A percentile compares a stretch with the other conserved stretches of the same genome.
Conservation (phyloP, 306 rosid genomes). For the Vigna nakashimae region DNA sequence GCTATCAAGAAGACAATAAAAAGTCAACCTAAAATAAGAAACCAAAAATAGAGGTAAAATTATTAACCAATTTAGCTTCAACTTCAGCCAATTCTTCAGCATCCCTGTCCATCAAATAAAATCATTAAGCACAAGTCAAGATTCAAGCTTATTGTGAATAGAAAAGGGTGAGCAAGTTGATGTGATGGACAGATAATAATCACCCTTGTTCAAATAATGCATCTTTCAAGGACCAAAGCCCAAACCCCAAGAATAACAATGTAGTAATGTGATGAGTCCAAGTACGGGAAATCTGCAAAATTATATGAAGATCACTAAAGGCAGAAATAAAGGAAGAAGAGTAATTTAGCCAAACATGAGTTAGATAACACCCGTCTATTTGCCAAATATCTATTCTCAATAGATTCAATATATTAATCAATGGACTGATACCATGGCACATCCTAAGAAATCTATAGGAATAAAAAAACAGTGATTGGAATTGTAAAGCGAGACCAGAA, state of each 20-base stretch:
- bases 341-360: constrained; percentile 26
- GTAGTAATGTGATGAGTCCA: constrained; percentile 92
- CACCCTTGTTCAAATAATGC: constrained; percentile 79
- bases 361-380: constrained; percentile 4
- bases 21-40: constrained; percentile 5
- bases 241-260: constrained; percentile 81
- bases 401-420: constrained; percentile 1
- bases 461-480: constrained; percentile 16
- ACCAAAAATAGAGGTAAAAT: constrained; percentile 27
- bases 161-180: constrained; percentile 36
- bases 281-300: constrained; percentile 77
- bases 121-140: constrained; percentile 33
- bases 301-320: constrained; percentile 28
- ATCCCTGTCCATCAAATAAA: constrained; percentile 65
- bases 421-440: background rate
- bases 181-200: constrained; percentile 35
- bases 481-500: constrained; percentile 19
- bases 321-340: constrained; percentile 10
- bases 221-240: constrained; percentile 92
- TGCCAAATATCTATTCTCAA: constrained; percentile 9
- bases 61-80: constrained; percentile 83
- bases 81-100: constrained; percentile 92
- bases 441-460: background rate
- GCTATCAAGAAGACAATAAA: constrained; percentile 38
- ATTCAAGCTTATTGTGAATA: constrained; percentile 7